Conservation (phyloP, 768 basidiomycete species). For the Lentinula edodes region DNA sequence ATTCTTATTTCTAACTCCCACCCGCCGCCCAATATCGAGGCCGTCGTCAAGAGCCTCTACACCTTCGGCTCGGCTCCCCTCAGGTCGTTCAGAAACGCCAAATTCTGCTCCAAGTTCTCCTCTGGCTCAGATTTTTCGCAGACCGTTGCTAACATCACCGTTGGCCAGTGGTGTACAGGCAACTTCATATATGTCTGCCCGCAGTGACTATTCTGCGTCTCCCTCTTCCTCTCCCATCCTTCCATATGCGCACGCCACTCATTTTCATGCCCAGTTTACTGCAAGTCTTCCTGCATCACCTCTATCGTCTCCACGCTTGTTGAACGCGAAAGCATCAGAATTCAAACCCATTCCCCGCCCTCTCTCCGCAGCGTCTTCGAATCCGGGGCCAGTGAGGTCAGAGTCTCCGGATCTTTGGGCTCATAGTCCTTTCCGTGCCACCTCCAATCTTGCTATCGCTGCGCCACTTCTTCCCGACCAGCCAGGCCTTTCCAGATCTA, state of each 20-base stretch:
- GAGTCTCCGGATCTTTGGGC: constrained; percentile 92
- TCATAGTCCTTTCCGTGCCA: constrained; percentile 61
- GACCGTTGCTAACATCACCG: constrained; percentile 74
- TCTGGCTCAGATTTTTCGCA: constrained; percentile 64
- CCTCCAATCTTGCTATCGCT: constrained; percentile 87
- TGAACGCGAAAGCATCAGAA: constrained; percentile 87
- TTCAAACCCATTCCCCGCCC: constrained; percentile 84
- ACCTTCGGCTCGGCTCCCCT: constrained; percentile 56
- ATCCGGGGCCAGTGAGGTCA: constrained; percentile 57
- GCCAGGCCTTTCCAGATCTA: constrained; percentile 40
- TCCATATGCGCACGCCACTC: constrained; percentile 48
- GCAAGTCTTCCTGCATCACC: constrained; percentile 82
- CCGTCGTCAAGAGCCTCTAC: constrained; percentile 77
- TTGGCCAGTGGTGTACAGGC: constrained; percentile 51
- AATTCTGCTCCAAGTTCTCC: constrained; percentile 73
- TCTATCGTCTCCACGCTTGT: constrained; percentile 73
- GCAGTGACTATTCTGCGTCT: constrained; percentile 47
- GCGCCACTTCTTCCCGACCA: constrained; percentile 81
- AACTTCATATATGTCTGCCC: constrained; percentile 52
- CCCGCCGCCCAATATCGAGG: constrained; percentile 70
- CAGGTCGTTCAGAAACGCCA: constrained; percentile 70
- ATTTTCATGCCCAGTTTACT: constrained; percentile 58
- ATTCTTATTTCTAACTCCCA: constrained; percentile 78
- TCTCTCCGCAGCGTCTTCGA: constrained; percentile 66
- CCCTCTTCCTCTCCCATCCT: constrained; percentile 68